phyloP scores from a whole-genome alignment of 129 eudicot species.

The Dittrichia graveolens region DNA sequence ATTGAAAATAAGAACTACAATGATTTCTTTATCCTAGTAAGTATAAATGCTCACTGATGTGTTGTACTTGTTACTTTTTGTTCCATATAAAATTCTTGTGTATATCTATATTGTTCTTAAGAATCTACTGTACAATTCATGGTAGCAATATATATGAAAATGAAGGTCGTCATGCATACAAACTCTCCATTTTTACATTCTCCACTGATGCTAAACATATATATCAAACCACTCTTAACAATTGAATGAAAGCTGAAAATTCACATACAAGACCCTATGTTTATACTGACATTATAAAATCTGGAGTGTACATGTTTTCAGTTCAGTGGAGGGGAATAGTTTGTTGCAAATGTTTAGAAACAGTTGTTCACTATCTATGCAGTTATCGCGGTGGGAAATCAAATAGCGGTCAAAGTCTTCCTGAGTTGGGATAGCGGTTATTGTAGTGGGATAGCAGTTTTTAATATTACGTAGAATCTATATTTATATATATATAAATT shows the following conservation, averaged over 20 bases:
- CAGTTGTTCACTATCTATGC: not conserved
- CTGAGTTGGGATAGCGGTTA: no score
- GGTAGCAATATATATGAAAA: not conserved
- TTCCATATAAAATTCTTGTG: not conserved
- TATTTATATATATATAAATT: no score
- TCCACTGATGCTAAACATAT: not conserved
- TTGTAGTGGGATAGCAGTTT: no score
- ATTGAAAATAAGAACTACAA: slow-evolving; percentile 61
- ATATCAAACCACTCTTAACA: slow-evolving; percentile 2
- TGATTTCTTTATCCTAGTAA: slow-evolving; percentile 83
- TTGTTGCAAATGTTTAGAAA: not conserved
- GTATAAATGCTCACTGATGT: slow-evolving; percentile 24
- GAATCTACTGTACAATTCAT: not conserved
- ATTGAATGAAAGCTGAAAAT: slow-evolving; percentile 12
- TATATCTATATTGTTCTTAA: not conserved
- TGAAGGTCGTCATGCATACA: slow-evolving; percentile 12
- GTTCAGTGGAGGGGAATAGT: slow-evolving; percentile 3
- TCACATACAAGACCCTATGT: not conserved
- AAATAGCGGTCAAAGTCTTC: no score
- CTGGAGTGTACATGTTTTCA: not conserved
- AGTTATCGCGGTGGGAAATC: no score
- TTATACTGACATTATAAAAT: slow-evolving; percentile 4
- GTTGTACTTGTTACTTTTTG: not conserved
- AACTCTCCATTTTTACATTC: slow-evolving; percentile 4
- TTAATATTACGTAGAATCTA: no score